phyloP scores from a whole-genome alignment of 2,329 filamentous ascomycete genomes.

The Aspergillus pseudoterreus region DNA sequence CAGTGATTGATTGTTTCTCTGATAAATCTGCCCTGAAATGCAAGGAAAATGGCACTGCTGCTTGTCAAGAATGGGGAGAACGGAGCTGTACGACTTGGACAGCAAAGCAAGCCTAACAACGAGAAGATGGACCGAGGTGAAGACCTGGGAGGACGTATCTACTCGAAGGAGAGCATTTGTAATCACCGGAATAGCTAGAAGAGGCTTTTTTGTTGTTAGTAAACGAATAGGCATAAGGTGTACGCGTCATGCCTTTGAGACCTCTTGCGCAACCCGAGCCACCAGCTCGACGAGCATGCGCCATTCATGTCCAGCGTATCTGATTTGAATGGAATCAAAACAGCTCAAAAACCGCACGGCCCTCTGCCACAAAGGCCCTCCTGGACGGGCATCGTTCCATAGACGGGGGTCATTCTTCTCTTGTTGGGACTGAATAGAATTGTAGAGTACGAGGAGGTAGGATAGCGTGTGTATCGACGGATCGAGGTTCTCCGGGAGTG shows the following conservation, averaged over 20 bases:
- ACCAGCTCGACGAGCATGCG: slow-evolving; percentile 31
- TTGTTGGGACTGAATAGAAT: slow-evolving; percentile 42
- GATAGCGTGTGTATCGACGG: slow-evolving; percentile 57
- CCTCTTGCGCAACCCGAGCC: slow-evolving; percentile 26
- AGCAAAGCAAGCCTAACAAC: slow-evolving; percentile 42
- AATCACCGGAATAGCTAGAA: slow-evolving; percentile 39
- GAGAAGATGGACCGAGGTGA: slow-evolving; percentile 42
- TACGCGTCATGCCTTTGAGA: slow-evolving; percentile 26
- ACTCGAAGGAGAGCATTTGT: slow-evolving; percentile 43
- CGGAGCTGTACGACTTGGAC: slow-evolving; percentile 37
- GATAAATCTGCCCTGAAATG: slow-evolving; percentile 18
- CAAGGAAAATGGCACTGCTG: slow-evolving; percentile 42
- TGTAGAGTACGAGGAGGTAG: slow-evolving; percentile 54
- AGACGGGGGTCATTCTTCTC: slow-evolving; percentile 32
- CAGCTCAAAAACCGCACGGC: slow-evolving; percentile 50
- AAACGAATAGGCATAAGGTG: neutral
- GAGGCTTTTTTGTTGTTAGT: slow-evolving; percentile 28
- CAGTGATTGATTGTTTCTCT: slow-evolving; percentile 18
- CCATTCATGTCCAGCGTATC: slow-evolving; percentile 42
- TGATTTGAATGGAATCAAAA: slow-evolving; percentile 47
- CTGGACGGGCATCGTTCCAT: slow-evolving; percentile 41
- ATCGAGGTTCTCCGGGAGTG: slow-evolving; percentile 40
- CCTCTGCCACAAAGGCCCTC: slow-evolving; percentile 48
- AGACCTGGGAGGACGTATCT: slow-evolving; percentile 39
- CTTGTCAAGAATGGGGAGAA: slow-evolving; percentile 39